Conservation (phyloP, 2,329 filamentous ascomycete species). For the Nannizziopsis arthrosporioides region DNA sequence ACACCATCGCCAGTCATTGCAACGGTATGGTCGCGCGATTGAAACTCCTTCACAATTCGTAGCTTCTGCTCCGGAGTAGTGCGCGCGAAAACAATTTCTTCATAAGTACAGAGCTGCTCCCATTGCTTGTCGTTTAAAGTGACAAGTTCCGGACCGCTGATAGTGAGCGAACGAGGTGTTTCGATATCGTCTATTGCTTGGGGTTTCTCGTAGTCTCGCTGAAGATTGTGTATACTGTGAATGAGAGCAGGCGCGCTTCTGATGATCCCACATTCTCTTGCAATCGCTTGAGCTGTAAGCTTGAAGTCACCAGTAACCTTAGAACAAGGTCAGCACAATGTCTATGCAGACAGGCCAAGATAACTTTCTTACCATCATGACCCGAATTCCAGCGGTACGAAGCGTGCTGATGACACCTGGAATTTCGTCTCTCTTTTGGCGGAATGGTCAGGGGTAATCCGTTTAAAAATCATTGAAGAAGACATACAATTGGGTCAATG, state of each 20-base stretch:
- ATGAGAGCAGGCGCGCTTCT: constrained; percentile 40
- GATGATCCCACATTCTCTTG: constrained; percentile 60
- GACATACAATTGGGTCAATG: constrained; percentile 43
- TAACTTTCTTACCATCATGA: constrained; percentile 53
- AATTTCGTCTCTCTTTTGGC: constrained; percentile 42
- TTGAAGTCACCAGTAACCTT: constrained; percentile 65
- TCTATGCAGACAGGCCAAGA: background rate
- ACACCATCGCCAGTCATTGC: constrained; percentile 42
- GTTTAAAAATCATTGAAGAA: background rate
- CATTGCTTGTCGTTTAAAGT: constrained; percentile 57
- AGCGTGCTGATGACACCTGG: constrained; percentile 50
- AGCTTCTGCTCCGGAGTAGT: constrained; percentile 72
- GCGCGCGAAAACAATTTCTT: constrained; percentile 63
- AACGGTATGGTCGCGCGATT: constrained; percentile 47
- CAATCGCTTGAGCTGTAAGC: constrained; percentile 62
- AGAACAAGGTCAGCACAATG: constrained; percentile 4
- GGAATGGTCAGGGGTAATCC: background rate
- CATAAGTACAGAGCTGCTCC: constrained; percentile 52
- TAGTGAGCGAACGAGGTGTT: constrained; percentile 43
- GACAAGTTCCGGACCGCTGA: constrained; percentile 55
- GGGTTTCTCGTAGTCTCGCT: constrained; percentile 21
- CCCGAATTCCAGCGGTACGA: constrained; percentile 58
- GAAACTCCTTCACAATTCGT: constrained; percentile 65
- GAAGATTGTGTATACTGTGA: constrained; percentile 44
- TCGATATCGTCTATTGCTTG: constrained; percentile 13